phyloP scores from a whole-genome alignment of 768 basidiomycete genomes.

The Postia placenta region DNA sequence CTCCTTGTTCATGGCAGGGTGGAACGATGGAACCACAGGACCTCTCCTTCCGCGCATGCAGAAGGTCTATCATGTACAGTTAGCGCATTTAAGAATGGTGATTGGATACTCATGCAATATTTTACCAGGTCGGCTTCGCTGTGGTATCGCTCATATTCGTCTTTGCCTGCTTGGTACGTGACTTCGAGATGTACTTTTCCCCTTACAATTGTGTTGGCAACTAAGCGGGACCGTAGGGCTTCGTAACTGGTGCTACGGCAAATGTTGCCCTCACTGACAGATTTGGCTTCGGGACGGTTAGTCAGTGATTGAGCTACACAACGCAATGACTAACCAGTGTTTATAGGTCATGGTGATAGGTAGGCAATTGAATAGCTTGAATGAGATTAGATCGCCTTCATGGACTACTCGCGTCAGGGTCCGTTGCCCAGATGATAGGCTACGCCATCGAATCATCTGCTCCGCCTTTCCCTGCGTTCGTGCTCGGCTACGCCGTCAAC shows the following conservation, averaged over 20 bases:
- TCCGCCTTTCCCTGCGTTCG: conserved; percentile 61
- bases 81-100: no score
- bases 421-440: conserved; percentile 44
- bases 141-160: conserved; percentile 61
- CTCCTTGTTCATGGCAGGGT: conserved; percentile 58
- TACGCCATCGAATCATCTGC: conserved; percentile 49
- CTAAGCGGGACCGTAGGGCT: conserved; percentile 33
- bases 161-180: conserved; percentile 35
- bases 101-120: neutral
- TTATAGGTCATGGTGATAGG: conserved; percentile 35
- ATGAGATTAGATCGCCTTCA: neutral
- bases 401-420: conserved; percentile 28
- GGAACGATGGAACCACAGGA: conserved; percentile 74
- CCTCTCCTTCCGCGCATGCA: conserved; percentile 73
- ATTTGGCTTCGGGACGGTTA: conserved; percentile 43
- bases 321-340: no score
- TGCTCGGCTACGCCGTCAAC: conserved; percentile 38
- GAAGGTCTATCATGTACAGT: conserved; percentile 42
- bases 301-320: no score
- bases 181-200: neutral
- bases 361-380: conserved; percentile 6
- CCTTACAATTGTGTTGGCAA: neutral
- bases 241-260: conserved; percentile 37
- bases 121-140: conserved; percentile 38
- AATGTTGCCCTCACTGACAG: conserved; percentile 43